Evolutionary conservation across 306 rosid species (phyloP), one percentile per base, ranked within the genome.

Genomic region (Potentilla sterilis): DNA sequence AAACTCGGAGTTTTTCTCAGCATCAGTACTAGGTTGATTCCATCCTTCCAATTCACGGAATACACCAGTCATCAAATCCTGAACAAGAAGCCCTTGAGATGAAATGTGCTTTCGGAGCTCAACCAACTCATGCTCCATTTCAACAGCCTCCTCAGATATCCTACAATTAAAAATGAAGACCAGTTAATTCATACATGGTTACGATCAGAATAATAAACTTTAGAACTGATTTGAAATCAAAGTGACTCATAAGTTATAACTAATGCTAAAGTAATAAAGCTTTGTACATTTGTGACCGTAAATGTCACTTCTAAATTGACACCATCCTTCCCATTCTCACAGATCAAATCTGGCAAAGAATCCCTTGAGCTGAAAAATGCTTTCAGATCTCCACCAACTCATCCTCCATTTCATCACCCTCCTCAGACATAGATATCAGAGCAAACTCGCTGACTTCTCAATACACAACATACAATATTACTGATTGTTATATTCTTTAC

Each of bases 121-220:
- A 78, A 88, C 85, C 83, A 92, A 82, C 77, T 92, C 97, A 84
- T 92, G 97, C 70, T 95, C 87, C 84, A 91, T 93, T 85, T 95
- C 97, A 78, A 88, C 93, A 34, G 98, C 96, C 87, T 95, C 99
- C 80, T 92, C 99, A 83, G 97, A 90, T 83, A 95, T 90, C 90
- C 99, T 95, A 79, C 70, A 88, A 67, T 48, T 69, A 64, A 43
- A 43, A 44, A 73, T 44, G 63, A 73, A 69, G 34, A 79, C 77
- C 42, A 75, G 71, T 71, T 49, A 73, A 55, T 6, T 21, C 70
- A 76, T 73, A 42, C 44, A 32, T 57, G 8, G 41, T 79, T 35
- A 63, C 35, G 37, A 75, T 52, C 44, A 28, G 40, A 42, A 16
- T 5, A 61, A 18, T 19, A 5, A 43, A 44, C 44, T 44, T 28